Percentiles rank a stretch among this genome's conserved stretches.
phyloP scores from a whole-genome alignment of 257 asterid genomes.

The Perilla frutescens region DNA sequence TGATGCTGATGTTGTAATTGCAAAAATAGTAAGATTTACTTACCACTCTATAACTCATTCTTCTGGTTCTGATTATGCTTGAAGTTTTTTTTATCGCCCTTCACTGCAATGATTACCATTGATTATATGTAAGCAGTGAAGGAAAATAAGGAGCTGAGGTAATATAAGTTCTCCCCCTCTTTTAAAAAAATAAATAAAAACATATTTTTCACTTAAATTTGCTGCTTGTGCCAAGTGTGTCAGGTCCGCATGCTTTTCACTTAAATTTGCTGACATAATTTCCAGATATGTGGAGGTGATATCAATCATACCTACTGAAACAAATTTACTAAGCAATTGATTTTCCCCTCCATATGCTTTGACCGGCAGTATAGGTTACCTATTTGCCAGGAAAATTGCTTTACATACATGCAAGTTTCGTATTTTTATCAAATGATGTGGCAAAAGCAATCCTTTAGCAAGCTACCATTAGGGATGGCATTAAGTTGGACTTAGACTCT shows the following conservation, averaged over 20 bases:
- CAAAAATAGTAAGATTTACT: slow-evolving; percentile 69
- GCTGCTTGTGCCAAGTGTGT: not conserved
- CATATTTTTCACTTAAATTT: not conserved
- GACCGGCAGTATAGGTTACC: too few relatives aligned
- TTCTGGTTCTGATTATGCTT: not conserved
- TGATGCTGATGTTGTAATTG: slow-evolving; percentile 74
- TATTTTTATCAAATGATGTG: too few relatives aligned
- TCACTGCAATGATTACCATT: not conserved
- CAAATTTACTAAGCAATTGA: too few relatives aligned
- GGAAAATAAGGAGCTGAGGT: not conserved
- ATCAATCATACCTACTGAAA: not conserved
- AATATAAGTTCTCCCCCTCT: not conserved
- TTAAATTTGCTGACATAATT: not conserved
- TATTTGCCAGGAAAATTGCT: too few relatives aligned
- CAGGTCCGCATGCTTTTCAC: not conserved
- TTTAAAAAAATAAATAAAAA: too few relatives aligned
- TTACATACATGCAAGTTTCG: too few relatives aligned
- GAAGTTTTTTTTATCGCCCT: not conserved
- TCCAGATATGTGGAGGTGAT: not conserved
- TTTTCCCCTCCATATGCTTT: too few relatives aligned
- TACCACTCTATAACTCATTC: not conserved
- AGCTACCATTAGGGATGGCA: too few relatives aligned
- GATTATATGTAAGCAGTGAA: not conserved
- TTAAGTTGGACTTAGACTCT: too few relatives aligned
- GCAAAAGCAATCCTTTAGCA: too few relatives aligned